Evolutionary conservation across 352 stramenopile species (phyloP).

Genomic region (Phytophthora megakarya): DNA sequence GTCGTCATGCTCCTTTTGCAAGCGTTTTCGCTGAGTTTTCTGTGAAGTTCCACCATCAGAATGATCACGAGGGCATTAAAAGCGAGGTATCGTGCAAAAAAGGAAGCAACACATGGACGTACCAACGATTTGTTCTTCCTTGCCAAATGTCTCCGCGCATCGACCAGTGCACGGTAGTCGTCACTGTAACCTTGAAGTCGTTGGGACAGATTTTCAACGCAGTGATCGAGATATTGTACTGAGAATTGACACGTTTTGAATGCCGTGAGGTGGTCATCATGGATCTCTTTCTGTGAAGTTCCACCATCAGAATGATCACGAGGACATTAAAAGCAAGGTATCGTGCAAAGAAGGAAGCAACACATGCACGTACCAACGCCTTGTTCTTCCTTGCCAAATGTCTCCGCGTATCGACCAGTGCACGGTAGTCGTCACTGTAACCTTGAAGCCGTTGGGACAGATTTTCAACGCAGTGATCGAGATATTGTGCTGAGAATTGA

Average conservation of each 20-base stretch:
- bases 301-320: background rate
- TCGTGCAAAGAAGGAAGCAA: background rate
- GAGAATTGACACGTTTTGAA: slow-evolving; percentile 67
- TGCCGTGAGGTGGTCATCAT: slow-evolving; percentile 51
- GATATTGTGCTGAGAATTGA: slow-evolving; percentile 74
- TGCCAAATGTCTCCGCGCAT: slow-evolving; percentile 24
- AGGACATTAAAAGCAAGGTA: background rate
- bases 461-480: slow-evolving; percentile 59
- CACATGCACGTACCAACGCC: slow-evolving; percentile 30
- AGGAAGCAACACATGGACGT: slow-evolving; percentile 1
- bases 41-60: slow-evolving; percentile 17
- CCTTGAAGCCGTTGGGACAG: slow-evolving; percentile 42
- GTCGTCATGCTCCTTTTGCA: slow-evolving; percentile 61
- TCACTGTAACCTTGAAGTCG: slow-evolving; percentile 50
- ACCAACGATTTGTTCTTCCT: slow-evolving; percentile 37
- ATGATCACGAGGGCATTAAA: background rate
- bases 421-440: slow-evolving; percentile 45
- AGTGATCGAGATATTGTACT: slow-evolving; percentile 73
- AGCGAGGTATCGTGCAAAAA: background rate
- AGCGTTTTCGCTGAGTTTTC: slow-evolving; percentile 41
- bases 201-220: slow-evolving; percentile 44
- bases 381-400: slow-evolving; percentile 33
- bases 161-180: slow-evolving; percentile 29
- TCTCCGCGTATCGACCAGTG: slow-evolving; percentile 16
- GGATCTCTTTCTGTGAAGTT: too few relatives aligned